Evolutionary conservation across 805 yeast genomes (phyloP), one percentile per base, ranked within the genome.

Genomic region (Saturnispora hagleri): DNA sequence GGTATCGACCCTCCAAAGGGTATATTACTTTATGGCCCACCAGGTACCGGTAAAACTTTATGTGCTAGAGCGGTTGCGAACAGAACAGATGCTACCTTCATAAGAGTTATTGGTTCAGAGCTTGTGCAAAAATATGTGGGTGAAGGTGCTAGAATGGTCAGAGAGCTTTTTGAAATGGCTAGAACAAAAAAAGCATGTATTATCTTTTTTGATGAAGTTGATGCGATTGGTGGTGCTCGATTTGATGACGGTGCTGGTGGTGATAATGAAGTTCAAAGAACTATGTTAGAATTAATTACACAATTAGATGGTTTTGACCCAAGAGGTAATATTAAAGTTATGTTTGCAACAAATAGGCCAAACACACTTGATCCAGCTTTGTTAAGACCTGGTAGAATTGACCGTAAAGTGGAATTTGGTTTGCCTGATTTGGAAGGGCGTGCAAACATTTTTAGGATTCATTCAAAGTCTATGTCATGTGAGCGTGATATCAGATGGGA

Each of bases 1-100:
- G 99, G 99, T 50, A 93, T 93, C 64, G 99, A 93, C 68, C 99
- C 99, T 40, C 99, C 99, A 51, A 93, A 93, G 73, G 99, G 99
- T 65, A 90, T 93, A 57, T 73, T 93, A 59, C 74, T 93, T 46
- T 93, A 93, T 66, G 99, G 99, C 0, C 99, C 99, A 8, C 99
- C 99, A 47, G 99, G 99, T 60, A 93, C 99, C 0, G 99, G 99
- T 69, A 93, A 93, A 67, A 93, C 99, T 0, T 73, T 93, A 51
- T 93, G 98, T 74, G 99, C 99, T 0, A 80, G 99, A 63, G 99
- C 99, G 1, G 99, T 93, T 22, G 99, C 99, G 46, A 93, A 93
- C 69, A 84, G 99, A 74, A 93, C 99, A 2, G 99, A 93, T 70
- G 99, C 99, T 26, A 93, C 99, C 0, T 93, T 93, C 62, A 93